phyloP scores from a whole-genome alignment of 352 stramenopile genomes.

The Globisporangium solare region DNA sequence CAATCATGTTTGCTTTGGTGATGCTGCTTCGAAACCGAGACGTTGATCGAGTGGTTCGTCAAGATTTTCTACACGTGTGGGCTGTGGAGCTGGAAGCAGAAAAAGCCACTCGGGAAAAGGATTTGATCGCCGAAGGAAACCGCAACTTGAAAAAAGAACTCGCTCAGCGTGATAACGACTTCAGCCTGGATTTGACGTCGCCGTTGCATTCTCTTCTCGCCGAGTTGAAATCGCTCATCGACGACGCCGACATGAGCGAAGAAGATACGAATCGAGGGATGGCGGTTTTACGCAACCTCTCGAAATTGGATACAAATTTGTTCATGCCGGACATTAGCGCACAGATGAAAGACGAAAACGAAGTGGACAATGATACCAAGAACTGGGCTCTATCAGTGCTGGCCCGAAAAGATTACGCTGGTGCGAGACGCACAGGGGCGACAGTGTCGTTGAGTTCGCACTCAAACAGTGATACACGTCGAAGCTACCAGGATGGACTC shows the following conservation, averaged over 20 bases:
- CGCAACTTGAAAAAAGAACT: constrained; percentile 74
- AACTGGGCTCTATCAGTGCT: constrained; percentile 78
- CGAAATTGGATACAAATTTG: constrained; percentile 76
- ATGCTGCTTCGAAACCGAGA: constrained; percentile 75
- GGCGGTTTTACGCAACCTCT: constrained; percentile 59
- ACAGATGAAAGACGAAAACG: constrained; percentile 77
- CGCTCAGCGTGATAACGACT: constrained; percentile 62
- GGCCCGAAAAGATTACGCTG: constrained; percentile 65
- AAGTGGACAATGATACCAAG: constrained; percentile 79
- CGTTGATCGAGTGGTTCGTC: constrained; percentile 69
- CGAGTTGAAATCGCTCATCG: constrained; percentile 73
- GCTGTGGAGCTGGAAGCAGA: constrained; percentile 69
- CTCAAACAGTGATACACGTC: constrained; percentile 57
- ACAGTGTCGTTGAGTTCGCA: constrained; percentile 67
- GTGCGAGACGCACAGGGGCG: constrained; percentile 40
- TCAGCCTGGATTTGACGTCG: constrained; percentile 71
- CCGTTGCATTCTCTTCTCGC: constrained; percentile 64
- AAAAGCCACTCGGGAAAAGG: constrained; percentile 67
- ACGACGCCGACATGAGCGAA: constrained; percentile 62
- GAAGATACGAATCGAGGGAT: constrained; percentile 50
- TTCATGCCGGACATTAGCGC: constrained; percentile 77
- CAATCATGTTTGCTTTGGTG: constrained; percentile 53
- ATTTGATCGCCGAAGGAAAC: constrained; percentile 81
- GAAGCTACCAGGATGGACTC: constrained; percentile 53
- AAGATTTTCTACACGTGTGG: constrained; percentile 79